These are phyloP conservation scores for Auricularia sp. DNA, from an alignment of 768 basidiomycete species.

Conservation along the genomic window DNA sequence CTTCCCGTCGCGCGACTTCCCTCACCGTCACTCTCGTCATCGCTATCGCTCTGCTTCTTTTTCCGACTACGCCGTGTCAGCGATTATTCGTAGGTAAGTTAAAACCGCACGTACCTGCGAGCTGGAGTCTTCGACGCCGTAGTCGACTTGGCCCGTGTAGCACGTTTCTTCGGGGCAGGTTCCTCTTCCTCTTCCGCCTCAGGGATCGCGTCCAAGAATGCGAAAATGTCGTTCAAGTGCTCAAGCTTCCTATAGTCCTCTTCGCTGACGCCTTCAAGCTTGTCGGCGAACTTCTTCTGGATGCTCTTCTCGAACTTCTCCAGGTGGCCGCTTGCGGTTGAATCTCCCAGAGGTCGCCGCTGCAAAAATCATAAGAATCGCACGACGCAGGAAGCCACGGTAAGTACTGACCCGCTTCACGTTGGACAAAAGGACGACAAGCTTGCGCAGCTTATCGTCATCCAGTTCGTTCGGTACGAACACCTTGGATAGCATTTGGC, in stretches of 20 bases:
- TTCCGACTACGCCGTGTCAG: slow-evolving; percentile 1
- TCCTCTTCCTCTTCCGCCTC: slow-evolving; percentile 49
- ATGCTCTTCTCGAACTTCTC: slow-evolving; percentile 57
- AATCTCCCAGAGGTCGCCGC: slow-evolving; percentile 53
- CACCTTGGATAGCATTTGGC: slow-evolving; percentile 52
- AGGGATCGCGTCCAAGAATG: slow-evolving; percentile 62
- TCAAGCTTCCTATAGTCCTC: slow-evolving; percentile 59
- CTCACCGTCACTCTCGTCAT: slow-evolving; percentile 30
- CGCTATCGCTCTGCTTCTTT: slow-evolving; percentile 17
- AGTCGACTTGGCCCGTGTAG: slow-evolving; percentile 17
- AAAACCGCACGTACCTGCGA: not conserved
- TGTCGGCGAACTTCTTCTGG: slow-evolving; percentile 60
- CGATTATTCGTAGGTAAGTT: not conserved
- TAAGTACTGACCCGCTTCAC: slow-evolving; percentile 41
- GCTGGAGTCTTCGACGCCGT: slow-evolving; percentile 2
- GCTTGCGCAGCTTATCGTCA: slow-evolving; percentile 52
- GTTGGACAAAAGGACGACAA: slow-evolving; percentile 53
- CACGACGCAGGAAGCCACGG: slow-evolving; percentile 2
- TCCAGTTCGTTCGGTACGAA: slow-evolving; percentile 63
- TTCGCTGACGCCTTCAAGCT: slow-evolving; percentile 62
- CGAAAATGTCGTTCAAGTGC: slow-evolving; percentile 52
- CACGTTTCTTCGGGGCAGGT: slow-evolving; percentile 22
- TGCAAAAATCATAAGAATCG: slow-evolving; percentile 24
- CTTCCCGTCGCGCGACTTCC: slow-evolving; percentile 27
- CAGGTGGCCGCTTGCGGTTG: slow-evolving; percentile 56